phyloP scores from a whole-genome alignment of 1,284 basidiomycete genomes.

The Leccinum cinnamomeum region DNA sequence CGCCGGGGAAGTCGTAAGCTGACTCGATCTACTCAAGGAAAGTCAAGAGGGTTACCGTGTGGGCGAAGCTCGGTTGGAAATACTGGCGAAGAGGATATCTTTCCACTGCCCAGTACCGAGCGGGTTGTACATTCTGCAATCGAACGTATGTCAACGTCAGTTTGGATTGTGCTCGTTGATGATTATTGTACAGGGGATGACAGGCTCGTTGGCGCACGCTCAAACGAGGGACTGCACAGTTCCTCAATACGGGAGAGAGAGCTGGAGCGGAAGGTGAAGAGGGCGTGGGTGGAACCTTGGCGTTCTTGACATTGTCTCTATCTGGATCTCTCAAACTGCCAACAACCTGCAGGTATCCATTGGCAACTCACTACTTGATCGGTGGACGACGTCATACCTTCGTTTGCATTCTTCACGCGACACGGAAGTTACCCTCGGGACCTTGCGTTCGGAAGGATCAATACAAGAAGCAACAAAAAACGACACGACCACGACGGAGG shows the following conservation, averaged over 20 bases:
- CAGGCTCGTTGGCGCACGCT: conserved; percentile 54
- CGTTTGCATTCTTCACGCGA: conserved; percentile 82
- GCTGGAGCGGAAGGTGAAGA: conserved; percentile 52
- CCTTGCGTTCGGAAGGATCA: too few species aligned
- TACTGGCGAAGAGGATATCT: too few species aligned
- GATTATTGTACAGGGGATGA: conserved; percentile 55
- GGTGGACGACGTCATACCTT: conserved; percentile 74
- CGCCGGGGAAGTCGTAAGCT: conserved; percentile 83
- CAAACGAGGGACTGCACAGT: conserved; percentile 70
- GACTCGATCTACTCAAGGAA: conserved; percentile 30
- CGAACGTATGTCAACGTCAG: not conserved
- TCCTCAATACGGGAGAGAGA: conserved; percentile 66
- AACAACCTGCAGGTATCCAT: conserved; percentile 59
- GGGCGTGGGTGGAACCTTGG: conserved; percentile 49
- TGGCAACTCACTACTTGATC: conserved; percentile 70
- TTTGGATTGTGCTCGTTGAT: conserved; percentile 7
- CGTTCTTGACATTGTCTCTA: conserved; percentile 58
- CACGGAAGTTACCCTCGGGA: conserved; percentile 60
- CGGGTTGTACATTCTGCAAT: too few species aligned
- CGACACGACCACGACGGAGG: too few species aligned
- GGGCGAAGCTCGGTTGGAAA: too few species aligned
- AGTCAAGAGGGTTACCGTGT: too few species aligned
- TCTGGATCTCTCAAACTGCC: conserved; percentile 9
- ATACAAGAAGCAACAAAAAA: too few species aligned
- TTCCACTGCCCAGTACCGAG: too few species aligned